Percentiles rank a stretch among this genome's conserved stretches.
These are phyloP conservation scores for Lasiosphaeris hirsuta DNA, from an alignment of 495 filamentous ascomycete genomes.

Conservation along the genomic window DNA sequence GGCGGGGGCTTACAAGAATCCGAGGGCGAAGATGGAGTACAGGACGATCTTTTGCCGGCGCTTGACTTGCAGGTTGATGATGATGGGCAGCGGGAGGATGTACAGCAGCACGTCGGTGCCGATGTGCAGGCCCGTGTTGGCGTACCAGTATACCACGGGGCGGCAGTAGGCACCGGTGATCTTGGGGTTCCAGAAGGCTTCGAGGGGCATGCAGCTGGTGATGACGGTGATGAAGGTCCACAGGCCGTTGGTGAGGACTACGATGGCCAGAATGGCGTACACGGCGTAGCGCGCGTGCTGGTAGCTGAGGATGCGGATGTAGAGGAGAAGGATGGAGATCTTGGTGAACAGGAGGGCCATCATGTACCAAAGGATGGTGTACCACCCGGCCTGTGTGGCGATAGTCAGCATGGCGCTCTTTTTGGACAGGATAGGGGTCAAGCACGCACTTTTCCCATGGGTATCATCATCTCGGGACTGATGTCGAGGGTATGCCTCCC, in stretches of 20 bases:
- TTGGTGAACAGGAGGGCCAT: constrained; percentile 29
- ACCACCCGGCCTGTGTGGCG: constrained; percentile 26
- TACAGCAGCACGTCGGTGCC: constrained; percentile 32
- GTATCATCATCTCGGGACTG: constrained; percentile 5
- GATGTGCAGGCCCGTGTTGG: constrained; percentile 27
- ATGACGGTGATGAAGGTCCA: constrained; percentile 23
- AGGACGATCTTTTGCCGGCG: constrained; percentile 21
- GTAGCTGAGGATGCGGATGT: constrained; percentile 28
- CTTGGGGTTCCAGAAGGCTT: constrained; percentile 16
- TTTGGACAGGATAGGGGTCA: background rate
- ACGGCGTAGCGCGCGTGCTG: constrained; percentile 20
- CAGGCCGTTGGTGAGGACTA: constrained; percentile 19
- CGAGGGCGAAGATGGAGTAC: constrained; percentile 19
- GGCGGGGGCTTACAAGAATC: constrained; percentile 18
- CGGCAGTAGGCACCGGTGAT: constrained; percentile 15
- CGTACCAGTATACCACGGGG: constrained; percentile 16
- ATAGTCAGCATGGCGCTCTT: background rate
- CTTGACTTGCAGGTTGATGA: constrained; percentile 25
- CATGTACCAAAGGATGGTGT: constrained; percentile 27
- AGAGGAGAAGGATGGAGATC: constrained; percentile 18
- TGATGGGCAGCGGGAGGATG: constrained; percentile 31
- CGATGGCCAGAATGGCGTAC: constrained; percentile 16
- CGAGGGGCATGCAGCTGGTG: constrained; percentile 22
- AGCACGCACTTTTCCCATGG: constrained; percentile 17
- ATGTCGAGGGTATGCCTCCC: constrained; percentile 23